phyloP scores from a whole-genome alignment of 768 basidiomycete genomes.

The Daedaleopsis nitida region DNA sequence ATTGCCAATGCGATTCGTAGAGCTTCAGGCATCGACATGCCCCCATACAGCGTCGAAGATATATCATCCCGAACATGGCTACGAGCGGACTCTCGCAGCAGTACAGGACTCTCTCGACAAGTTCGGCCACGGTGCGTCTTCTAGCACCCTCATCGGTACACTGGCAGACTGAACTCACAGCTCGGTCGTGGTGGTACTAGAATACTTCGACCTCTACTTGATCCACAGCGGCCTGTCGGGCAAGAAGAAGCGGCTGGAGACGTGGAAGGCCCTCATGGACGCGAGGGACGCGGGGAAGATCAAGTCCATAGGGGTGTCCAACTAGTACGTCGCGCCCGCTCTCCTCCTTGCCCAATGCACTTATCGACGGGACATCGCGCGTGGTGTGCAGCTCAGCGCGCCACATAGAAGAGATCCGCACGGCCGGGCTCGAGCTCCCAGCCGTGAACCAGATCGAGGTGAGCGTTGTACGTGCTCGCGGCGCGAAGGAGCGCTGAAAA shows the following conservation, averaged over 20 bases:
- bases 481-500: background rate
- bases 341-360: too few relatives aligned
- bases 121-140: conserved; percentile 33
- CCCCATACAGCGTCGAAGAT: conserved; percentile 62
- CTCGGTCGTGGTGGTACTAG: conserved; percentile 23
- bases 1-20: background rate
- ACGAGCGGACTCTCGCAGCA: conserved; percentile 26
- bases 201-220: conserved; percentile 51
- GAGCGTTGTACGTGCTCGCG: conserved; percentile 7
- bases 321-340: conserved; percentile 40
- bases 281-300: conserved; percentile 39
- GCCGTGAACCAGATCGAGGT: conserved; percentile 86
- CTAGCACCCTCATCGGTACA: background rate
- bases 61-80: conserved; percentile 45
- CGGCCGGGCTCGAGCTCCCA: conserved; percentile 63
- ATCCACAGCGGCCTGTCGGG: conserved; percentile 46
- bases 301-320: conserved; percentile 47
- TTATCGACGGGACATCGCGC: background rate
- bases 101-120: conserved; percentile 32
- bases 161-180: background rate
- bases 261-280: conserved; percentile 42
- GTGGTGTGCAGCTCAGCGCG: conserved; percentile 52
- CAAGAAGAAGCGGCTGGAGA: conserved; percentile 38
- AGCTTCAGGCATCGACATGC: conserved; percentile 2
- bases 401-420: conserved; percentile 74